phyloP scores from a whole-genome alignment of 306 rosid genomes.

The Malus sylvestris region DNA sequence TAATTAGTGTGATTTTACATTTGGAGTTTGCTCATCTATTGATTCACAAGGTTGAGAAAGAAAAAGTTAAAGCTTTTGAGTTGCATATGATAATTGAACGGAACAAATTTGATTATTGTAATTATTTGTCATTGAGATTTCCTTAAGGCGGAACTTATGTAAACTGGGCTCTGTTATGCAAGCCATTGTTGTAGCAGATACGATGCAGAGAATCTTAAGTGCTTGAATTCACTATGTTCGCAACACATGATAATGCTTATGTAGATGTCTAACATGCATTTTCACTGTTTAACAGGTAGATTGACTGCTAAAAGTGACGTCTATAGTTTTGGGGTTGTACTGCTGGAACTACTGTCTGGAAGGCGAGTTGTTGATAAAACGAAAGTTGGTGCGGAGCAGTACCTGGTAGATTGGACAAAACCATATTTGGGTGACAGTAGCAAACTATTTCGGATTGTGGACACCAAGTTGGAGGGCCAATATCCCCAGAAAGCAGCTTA shows the following conservation, averaged over 20 bases:
- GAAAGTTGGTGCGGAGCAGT: slow-evolving; percentile 55
- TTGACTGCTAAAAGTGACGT: slow-evolving; percentile 86
- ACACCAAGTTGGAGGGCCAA: slow-evolving; percentile 80
- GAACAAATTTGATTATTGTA: not conserved
- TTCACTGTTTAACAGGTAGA: slow-evolving; percentile 46
- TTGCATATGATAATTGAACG: not conserved
- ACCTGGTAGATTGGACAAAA: slow-evolving; percentile 82
- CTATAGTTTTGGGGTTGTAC: slow-evolving; percentile 88
- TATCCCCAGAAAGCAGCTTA: slow-evolving; percentile 80
- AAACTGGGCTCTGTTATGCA: not conserved
- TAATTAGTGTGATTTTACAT: not conserved
- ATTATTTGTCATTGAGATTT: not conserved
- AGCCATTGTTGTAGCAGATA: not conserved
- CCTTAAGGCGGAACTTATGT: not conserved
- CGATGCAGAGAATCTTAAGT: not conserved
- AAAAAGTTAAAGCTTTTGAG: not conserved
- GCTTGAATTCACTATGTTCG: not conserved
- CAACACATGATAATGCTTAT: not conserved
- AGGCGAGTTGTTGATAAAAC: slow-evolving; percentile 68
- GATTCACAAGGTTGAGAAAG: not conserved
- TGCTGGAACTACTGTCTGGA: slow-evolving; percentile 75
- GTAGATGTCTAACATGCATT: not conserved
- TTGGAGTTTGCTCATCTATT: not conserved
- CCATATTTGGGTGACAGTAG: slow-evolving; percentile 73
- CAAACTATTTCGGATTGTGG: slow-evolving; percentile 81